phyloP scores from a whole-genome alignment of 257 asterid species.

The Solanum bukasovii region DNA sequence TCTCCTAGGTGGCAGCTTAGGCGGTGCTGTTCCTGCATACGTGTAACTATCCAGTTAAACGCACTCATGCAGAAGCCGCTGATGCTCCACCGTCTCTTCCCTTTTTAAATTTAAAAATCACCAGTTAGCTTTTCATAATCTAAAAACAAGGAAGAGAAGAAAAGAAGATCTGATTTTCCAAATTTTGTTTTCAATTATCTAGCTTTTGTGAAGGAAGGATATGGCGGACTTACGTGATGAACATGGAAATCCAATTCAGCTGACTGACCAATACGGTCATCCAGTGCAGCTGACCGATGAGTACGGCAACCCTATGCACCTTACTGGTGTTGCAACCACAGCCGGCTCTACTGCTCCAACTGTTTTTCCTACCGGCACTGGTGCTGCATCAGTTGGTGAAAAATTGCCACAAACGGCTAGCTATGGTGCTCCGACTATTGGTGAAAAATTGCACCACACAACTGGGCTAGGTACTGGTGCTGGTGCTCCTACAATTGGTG shows the following conservation, averaged over 20 bases:
- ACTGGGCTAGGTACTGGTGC: neutral
- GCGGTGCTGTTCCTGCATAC: constrained; percentile 1
- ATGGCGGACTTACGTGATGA: constrained; percentile 58
- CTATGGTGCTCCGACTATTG: neutral
- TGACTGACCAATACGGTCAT: constrained; percentile 47
- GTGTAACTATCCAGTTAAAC: constrained; percentile 17
- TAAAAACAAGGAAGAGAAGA: neutral
- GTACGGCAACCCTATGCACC: constrained; percentile 66
- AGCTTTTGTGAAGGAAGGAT: neutral
- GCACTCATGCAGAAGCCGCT: constrained; percentile 7
- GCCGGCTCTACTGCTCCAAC: neutral
- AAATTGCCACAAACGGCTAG: too few relatives aligned
- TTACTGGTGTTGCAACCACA: constrained; percentile 55
- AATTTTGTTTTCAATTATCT: neutral
- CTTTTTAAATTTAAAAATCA: constrained; percentile 3
- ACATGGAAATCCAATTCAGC: constrained; percentile 74
- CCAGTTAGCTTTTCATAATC: neutral
- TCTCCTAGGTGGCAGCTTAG: constrained; percentile 16
- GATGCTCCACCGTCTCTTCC: constrained; percentile 10
- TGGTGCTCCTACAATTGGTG: neutral
- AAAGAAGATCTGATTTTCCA: neutral
- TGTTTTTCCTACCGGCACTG: neutral
- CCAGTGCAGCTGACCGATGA: constrained; percentile 66
- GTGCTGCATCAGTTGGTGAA: neutral
- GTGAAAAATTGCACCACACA: neutral